Evolutionary conservation across 805 yeast genomes (phyloP).

Genomic region (Nakazawaea anatomiae): DNA sequence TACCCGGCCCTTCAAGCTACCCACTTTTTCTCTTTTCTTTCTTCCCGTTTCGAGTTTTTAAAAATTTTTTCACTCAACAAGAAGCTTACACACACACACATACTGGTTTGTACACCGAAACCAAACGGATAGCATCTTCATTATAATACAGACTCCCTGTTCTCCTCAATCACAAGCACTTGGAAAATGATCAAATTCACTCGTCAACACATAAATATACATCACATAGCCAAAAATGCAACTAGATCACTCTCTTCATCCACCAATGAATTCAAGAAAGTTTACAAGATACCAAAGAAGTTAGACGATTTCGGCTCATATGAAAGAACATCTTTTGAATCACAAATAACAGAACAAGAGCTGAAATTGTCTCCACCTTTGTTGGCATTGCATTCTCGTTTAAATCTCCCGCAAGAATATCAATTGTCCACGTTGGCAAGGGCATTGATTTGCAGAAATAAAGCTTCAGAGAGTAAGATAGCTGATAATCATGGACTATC

Average conservation of each 20-base stretch:
- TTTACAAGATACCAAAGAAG: conserved; percentile 14
- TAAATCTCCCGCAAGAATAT: conserved; percentile 54
- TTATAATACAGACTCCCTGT: too few species aligned
- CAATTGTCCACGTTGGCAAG: conserved; percentile 69
- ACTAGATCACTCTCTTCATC: background rate
- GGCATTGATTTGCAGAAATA: conserved; percentile 49
- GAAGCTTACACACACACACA: too few species aligned
- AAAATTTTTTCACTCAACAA: too few species aligned
- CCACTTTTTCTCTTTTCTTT: too few species aligned
- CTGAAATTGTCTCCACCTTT: conserved; percentile 65
- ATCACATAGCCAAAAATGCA: background rate
- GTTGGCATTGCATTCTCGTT: conserved; percentile 71
- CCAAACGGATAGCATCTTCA: too few species aligned
- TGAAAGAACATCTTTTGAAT: conserved; percentile 18
- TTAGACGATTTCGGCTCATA: conserved; percentile 27
- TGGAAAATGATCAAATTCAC: background rate
- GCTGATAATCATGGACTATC: conserved; percentile 76
- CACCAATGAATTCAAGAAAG: background rate
- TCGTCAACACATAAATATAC: background rate
- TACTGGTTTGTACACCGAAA: too few species aligned
- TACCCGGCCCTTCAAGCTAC: too few species aligned
- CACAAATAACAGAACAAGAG: conserved; percentile 39
- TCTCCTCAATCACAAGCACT: too few species aligned
- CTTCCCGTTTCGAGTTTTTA: too few species aligned
- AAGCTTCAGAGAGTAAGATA: conserved; percentile 30